phyloP scores from a whole-genome alignment of 441 rosid genomes.

The Croton setiger region DNA sequence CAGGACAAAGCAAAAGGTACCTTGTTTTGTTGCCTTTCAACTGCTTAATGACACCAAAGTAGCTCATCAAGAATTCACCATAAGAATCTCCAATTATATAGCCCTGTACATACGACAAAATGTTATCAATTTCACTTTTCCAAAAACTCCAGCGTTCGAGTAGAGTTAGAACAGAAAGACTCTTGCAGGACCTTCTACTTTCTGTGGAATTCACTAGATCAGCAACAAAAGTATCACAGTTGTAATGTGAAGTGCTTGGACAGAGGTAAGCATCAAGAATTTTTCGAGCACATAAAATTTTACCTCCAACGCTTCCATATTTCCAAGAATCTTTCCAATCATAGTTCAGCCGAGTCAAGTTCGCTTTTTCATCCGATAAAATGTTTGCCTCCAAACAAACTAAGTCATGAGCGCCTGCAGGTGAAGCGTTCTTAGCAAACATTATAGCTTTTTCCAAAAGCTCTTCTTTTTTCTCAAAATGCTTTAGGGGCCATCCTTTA shows the following conservation, averaged over 20 bases:
- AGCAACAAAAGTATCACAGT: slow-evolving; percentile 5
- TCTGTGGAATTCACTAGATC: not conserved
- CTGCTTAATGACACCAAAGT: slow-evolving; percentile 11
- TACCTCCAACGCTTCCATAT: slow-evolving; percentile 31
- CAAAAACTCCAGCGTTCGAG: slow-evolving; percentile 3
- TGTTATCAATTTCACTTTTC: not conserved
- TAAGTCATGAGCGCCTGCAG: slow-evolving; percentile 20
- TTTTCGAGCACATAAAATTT: slow-evolving; percentile 32
- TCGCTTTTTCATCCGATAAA: slow-evolving; percentile 17
- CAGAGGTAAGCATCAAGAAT: slow-evolving; percentile 39
- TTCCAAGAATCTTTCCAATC: slow-evolving; percentile 22
- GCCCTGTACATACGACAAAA: not conserved
- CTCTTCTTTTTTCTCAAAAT: slow-evolving; percentile 30
- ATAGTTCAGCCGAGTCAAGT: slow-evolving; percentile 21
- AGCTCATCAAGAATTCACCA: slow-evolving; percentile 13
- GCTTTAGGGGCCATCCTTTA: slow-evolving; percentile 52
- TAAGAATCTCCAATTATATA: slow-evolving; percentile 9
- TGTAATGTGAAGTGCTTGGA: slow-evolving; percentile 16
- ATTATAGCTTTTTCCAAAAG: slow-evolving; percentile 36
- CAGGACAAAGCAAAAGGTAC: slow-evolving; percentile 10
- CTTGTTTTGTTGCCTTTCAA: not conserved
- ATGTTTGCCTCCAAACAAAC: slow-evolving; percentile 32
- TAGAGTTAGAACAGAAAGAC: not conserved
- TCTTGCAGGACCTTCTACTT: not conserved
- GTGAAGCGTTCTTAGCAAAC: slow-evolving; percentile 25